A percentile compares a stretch with the other conserved stretches of the same genome.
These are phyloP conservation scores for Immersiella caudata DNA, from an alignment of 495 filamentous ascomycete species.

Conservation along the genomic window DNA sequence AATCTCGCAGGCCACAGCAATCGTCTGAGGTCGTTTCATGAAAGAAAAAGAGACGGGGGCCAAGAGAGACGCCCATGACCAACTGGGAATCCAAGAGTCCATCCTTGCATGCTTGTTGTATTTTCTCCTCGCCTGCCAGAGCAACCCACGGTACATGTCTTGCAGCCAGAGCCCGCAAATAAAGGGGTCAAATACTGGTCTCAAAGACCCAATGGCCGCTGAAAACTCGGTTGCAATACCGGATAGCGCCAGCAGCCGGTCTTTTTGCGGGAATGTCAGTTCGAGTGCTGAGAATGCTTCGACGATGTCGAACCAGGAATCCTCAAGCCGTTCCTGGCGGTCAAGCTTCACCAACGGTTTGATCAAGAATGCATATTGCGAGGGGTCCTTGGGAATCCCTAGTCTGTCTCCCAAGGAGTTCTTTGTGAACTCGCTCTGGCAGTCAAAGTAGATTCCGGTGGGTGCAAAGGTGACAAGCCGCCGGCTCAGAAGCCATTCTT, in stretches of 20 bases:
- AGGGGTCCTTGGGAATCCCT: neutral
- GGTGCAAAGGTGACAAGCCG: neutral
- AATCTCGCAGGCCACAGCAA: neutral
- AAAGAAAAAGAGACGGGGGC: neutral
- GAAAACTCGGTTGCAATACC: constrained; percentile 3
- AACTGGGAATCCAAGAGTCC: neutral
- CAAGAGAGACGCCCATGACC: neutral
- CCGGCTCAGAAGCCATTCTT: constrained; percentile 2
- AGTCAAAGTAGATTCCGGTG: neutral
- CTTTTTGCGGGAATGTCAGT: neutral
- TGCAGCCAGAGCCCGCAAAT: neutral
- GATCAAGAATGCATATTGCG: constrained; percentile 1
- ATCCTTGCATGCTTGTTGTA: neutral
- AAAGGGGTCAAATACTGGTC: constrained; percentile 1
- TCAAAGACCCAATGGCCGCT: neutral
- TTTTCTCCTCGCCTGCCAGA: neutral
- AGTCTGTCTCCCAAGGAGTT: neutral
- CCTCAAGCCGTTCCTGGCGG: neutral
- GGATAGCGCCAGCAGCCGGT: neutral
- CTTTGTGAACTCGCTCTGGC: neutral
- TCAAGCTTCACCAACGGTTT: neutral
- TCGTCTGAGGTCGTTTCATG: neutral
- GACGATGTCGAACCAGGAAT: neutral
- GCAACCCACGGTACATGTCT: neutral
- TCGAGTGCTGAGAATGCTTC: neutral